phyloP scores from a whole-genome alignment of 2,329 filamentous ascomycete genomes.

The Podosphaera xanthii region DNA sequence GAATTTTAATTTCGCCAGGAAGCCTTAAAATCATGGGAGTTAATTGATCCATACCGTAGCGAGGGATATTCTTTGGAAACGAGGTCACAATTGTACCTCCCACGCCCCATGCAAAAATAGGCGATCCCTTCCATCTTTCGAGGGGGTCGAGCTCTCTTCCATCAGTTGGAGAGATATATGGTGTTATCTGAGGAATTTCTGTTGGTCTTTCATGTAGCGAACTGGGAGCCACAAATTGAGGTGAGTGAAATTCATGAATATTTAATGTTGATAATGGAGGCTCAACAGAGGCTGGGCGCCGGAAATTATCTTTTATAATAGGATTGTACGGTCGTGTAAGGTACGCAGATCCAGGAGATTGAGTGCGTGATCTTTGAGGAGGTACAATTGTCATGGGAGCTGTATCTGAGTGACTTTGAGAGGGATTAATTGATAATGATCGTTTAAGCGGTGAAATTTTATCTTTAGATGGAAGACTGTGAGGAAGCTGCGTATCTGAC shows the following conservation, averaged over 20 bases:
- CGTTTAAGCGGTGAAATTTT: slow-evolving; percentile 34
- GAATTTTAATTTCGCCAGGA: slow-evolving; percentile 62
- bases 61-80: slow-evolving; percentile 73
- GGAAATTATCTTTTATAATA: slow-evolving; percentile 19
- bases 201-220: slow-evolving; percentile 21
- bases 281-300: slow-evolving; percentile 28
- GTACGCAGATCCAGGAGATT: slow-evolving; percentile 34
- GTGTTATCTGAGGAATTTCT: slow-evolving; percentile 27
- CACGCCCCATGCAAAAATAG: slow-evolving; percentile 71
- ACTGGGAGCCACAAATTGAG: background rate
- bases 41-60: slow-evolving; percentile 48
- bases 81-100: slow-evolving; percentile 63
- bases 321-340: slow-evolving; percentile 22
- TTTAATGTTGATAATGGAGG: slow-evolving; percentile 8
- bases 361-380: slow-evolving; percentile 36
- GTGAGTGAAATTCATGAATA: background rate
- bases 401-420: slow-evolving; percentile 13
- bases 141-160: slow-evolving; percentile 52
- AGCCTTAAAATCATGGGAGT: slow-evolving; percentile 60
- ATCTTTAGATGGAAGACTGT: slow-evolving; percentile 19
- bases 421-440: slow-evolving; percentile 26
- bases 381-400: slow-evolving; percentile 21
- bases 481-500: slow-evolving; percentile 27
- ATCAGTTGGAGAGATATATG: slow-evolving; percentile 38
- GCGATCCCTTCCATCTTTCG: slow-evolving; percentile 74